Evolutionary conservation across 208 protist genomes (phyloP), one percentile per base, ranked within the genome.

Genomic region (Plasmodiophora brassicae): DNA sequence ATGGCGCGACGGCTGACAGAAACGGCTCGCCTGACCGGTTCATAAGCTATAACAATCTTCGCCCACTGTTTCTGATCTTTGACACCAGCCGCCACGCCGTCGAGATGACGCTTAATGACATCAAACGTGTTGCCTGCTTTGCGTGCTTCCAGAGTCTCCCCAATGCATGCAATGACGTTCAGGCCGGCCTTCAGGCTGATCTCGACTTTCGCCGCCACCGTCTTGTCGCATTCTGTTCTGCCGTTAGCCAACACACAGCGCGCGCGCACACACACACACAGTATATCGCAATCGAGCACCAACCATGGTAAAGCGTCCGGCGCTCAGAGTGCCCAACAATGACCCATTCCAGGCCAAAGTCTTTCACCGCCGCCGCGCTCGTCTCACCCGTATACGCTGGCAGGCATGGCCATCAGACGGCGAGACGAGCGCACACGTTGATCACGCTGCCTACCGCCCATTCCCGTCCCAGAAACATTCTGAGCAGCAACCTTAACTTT

Each of bases 11-110:
- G 1, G 35, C n/a, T 1, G 36, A 85, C 60, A 91, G 85, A 94
- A 93, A 50, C 91, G 90, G 88, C 90, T 93, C n/a, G n/a, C n/a
- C n/a, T n/a, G 46, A 91, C 88, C 53, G 90, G 90, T 72, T 91
- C 90, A 54, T 91, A 91, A 1, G 90, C 90, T 43, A 91, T 89
- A 25, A 91, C 90, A 10, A 91, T 86, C 25, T 86, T 8, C 32
- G 54, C 57, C 87, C 88, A 91, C 14, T 90, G 46, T 14, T 8
- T 57, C 28, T 25, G 25, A 32, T 45, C 41, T 25, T 0, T 25
- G 53, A 43, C 39, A 39, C 84, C 54, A 25, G 71, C 87, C 39
- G 32, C 43, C 22, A 91, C 45, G 20, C 60, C 88, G 36, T 46
- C 71, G 8, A 91, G 43, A 44, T 91, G 90, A 54, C 43, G 39